Evolutionary conservation across 177 flowering plant species (phyloP).

Genomic region (Telopea speciosissima): DNA sequence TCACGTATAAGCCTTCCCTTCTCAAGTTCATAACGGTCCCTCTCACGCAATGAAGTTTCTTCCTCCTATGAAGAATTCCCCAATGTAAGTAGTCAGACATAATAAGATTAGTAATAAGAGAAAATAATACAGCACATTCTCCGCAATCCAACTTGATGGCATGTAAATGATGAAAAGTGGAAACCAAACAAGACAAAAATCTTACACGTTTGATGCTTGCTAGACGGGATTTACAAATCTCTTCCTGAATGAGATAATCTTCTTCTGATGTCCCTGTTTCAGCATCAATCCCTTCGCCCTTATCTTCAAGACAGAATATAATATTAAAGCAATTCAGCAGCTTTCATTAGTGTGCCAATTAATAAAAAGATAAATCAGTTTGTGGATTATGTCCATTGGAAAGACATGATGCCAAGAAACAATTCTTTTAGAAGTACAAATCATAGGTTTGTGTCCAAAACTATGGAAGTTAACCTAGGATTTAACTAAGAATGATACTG

Average conservation of each 20-base stretch:
- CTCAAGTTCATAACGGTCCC: constrained; percentile 93
- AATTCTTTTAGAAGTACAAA: not conserved
- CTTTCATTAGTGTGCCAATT: not conserved
- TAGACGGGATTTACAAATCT: constrained; percentile 84
- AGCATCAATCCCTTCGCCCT: constrained; percentile 63
- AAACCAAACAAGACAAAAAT: constrained; percentile 9
- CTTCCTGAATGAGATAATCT: constrained; percentile 78
- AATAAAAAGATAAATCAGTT: not conserved
- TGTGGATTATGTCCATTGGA: not conserved
- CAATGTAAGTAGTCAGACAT: not conserved
- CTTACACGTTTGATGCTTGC: constrained; percentile 92
- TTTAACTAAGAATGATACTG: not conserved
- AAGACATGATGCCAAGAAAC: not conserved
- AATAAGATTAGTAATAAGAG: not conserved
- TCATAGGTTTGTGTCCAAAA: no score
- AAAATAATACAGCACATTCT: not conserved
- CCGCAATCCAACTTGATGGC: not conserved
- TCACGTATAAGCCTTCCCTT: constrained; percentile 97
- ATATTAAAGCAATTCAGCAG: constrained; percentile 3
- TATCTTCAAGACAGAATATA: constrained; percentile 45
- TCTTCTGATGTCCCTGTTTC: constrained; percentile 73
- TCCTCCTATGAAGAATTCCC: constrained; percentile 57
- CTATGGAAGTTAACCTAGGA: not conserved
- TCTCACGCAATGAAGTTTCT: constrained; percentile 73
- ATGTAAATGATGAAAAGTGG: not conserved